These are phyloP conservation scores for Aspergillus sp. DNA, from an alignment of 2,329 filamentous ascomycete genomes.

Conservation along the genomic window DNA sequence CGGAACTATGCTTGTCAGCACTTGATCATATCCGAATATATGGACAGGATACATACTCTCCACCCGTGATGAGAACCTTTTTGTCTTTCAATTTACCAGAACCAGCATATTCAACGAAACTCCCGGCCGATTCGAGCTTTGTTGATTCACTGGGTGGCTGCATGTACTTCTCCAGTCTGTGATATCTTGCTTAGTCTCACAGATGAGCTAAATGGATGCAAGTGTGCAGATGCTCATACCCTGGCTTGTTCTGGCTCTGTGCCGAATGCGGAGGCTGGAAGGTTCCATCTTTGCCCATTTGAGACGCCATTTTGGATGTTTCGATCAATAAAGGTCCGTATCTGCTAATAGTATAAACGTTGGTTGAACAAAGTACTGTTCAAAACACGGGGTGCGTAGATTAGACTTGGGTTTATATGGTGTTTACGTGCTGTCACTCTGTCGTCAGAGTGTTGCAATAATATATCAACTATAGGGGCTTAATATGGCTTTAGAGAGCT, in stretches of 20 bases:
- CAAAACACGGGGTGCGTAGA: neutral
- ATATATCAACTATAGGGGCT: too few species aligned
- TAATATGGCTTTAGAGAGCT: neutral
- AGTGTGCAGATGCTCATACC: constrained; percentile 11
- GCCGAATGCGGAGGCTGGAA: constrained; percentile 17
- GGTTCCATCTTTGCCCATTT: constrained; percentile 16
- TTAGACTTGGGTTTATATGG: neutral
- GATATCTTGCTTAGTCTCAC: neutral
- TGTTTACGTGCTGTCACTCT: constrained; percentile 11
- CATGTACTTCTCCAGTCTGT: neutral
- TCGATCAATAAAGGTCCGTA: neutral
- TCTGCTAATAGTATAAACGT: neutral
- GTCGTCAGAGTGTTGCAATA: constrained; percentile 20
- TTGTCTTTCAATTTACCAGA: constrained; percentile 47
- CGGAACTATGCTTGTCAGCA: constrained; percentile 36
- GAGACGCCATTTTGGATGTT: constrained; percentile 14
- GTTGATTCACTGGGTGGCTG: constrained; percentile 27
- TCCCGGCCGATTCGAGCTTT: constrained; percentile 22
- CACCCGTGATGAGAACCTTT: constrained; percentile 53
- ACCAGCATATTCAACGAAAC: constrained; percentile 36
- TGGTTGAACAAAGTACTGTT: neutral
- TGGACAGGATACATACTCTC: constrained; percentile 42
- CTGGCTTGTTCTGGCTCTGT: constrained; percentile 23
- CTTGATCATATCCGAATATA: neutral
- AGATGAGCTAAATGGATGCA: neutral